A percentile compares a stretch with the other conserved stretches of the same genome.
phyloP scores from a whole-genome alignment of 768 basidiomycete genomes.

The Tylopilus balloui region DNA sequence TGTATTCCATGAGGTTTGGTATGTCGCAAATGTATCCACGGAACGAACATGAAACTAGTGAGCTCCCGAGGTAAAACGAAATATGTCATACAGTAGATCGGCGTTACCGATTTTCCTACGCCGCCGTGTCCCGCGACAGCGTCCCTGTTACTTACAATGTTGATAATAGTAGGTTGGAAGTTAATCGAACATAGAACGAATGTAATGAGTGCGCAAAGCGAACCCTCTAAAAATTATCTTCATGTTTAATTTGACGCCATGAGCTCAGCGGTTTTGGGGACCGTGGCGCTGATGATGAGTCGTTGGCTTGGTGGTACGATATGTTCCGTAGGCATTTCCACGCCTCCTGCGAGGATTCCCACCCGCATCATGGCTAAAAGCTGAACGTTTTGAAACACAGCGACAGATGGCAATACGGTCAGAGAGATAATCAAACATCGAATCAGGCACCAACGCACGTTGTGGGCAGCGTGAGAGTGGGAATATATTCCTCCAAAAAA shows the following conservation, averaged over 20 bases:
- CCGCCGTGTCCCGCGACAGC: background rate
- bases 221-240: background rate
- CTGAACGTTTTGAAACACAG: conserved; percentile 24
- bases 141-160: conserved; percentile 4
- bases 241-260: background rate
- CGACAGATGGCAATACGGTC: conserved; percentile 2
- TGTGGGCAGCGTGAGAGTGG: conserved; percentile 81
- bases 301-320: conserved; percentile 44
- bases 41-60: conserved; percentile 1
- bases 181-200: conserved; percentile 16
- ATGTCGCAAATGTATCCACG: conserved; percentile 1
- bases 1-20: conserved; percentile 3
- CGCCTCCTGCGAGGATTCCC: conserved; percentile 60
- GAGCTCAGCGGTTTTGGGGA: conserved; percentile 4
- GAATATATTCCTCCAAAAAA: conserved; percentile 85
- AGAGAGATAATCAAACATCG: background rate
- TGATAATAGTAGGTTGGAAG: conserved; percentile 2
- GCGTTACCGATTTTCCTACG: background rate
- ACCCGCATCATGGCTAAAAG: conserved; percentile 77
- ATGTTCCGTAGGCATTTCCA: conserved; percentile 45
- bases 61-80: background rate
- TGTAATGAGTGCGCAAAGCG: background rate
- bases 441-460: conserved; percentile 40
- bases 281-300: conserved; percentile 29
- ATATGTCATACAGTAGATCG: conserved; percentile 2